Base-by-base conservation (phyloP, 2,329 filamentous ascomycete species). In the Xylariaceae sp. region DNA sequence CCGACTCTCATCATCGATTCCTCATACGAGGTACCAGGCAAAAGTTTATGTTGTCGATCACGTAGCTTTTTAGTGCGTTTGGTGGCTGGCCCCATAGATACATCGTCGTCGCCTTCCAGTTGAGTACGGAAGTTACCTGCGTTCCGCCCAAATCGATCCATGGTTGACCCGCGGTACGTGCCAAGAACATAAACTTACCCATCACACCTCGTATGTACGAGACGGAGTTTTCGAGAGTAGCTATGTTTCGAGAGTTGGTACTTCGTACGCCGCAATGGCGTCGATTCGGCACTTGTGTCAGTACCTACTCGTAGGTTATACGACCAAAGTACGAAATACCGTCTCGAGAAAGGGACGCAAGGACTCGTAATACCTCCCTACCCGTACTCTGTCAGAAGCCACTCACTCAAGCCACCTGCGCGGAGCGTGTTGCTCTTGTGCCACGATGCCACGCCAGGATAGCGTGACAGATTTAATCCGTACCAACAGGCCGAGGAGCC, bases 321-420 rank as follows among this genome's bases (percentile, higher is more conserved):
- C 23, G 23, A 30, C 23, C 23, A 30, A 30, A 30, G 23, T 30
- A 42, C 37, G 37, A 8, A 42, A 42, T 47, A 47, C 44, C 44
- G 13, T 59, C 51, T 35, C 17, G 50, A 60, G 61, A 53, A 60
- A 61, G 58, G 52, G 23, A 42, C 23, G 23, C 23, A 30, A 30
- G 23, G 47, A 50, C 62, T 61, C 56, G 66, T 67, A 67, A 62
- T 42, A 42, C 17, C 17, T 18, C 17, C 17, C 17, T 18, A 18
- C 37, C 37, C 62, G 58, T 30, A 30, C 23, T 30, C 45, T 54
- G 64, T 60, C 61, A 62, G 62, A 64, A 61, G 63, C 49, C 49
- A 69, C 67, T 68, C 69, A 71, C 67, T 61, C 61, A 69, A 69
- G 67, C 66, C 65, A 60, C 58, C 64, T 66, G 65, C 67, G 66